Percentiles rank a stretch among this genome's conserved stretches.
Conservation (phyloP, 306 rosid genomes). For the Vigna unguiculata region DNA sequence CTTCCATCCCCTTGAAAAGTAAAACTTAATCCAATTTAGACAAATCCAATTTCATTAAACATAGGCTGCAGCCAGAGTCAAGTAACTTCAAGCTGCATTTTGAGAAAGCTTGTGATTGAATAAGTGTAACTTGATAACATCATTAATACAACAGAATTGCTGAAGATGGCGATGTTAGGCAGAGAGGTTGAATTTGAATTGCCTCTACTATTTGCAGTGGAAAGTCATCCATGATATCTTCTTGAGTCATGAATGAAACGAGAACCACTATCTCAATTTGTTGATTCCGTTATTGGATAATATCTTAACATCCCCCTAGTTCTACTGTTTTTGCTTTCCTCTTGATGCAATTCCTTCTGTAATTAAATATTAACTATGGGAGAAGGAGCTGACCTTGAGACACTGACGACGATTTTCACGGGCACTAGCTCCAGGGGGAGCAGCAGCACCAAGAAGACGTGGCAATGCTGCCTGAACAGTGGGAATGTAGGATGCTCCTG, state of each 20-base stretch:
- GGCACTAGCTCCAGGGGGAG: constrained; percentile 89
- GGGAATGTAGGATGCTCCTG: constrained; percentile 96
- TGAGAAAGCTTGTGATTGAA: background rate
- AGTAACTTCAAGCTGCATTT: constrained; percentile 27
- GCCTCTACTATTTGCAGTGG: background rate
- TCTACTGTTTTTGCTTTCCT: constrained; percentile 26
- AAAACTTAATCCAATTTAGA: constrained; percentile 4
- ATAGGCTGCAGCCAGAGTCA: constrained; percentile 5
- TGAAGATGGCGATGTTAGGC: background rate
- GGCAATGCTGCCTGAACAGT: constrained; percentile 96
- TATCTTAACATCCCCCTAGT: constrained; percentile 12
- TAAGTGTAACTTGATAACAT: background rate
- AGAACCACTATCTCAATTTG: constrained; percentile 1
- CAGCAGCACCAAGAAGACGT: constrained; percentile 98
- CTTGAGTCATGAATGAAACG: background rate
- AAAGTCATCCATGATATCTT: background rate
- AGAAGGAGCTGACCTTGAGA: constrained; percentile 71
- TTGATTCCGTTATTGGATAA: background rate
- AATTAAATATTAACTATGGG: background rate
- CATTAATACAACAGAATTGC: background rate
- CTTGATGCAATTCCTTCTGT: background rate
- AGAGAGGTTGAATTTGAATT: background rate
- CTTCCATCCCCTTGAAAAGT: background rate
- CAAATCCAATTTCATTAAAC: constrained; percentile 19
- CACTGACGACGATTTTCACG: constrained; percentile 99